phyloP scores from a whole-genome alignment of 1,139 yeast genomes.

The Meyerozyma carpophila region DNA sequence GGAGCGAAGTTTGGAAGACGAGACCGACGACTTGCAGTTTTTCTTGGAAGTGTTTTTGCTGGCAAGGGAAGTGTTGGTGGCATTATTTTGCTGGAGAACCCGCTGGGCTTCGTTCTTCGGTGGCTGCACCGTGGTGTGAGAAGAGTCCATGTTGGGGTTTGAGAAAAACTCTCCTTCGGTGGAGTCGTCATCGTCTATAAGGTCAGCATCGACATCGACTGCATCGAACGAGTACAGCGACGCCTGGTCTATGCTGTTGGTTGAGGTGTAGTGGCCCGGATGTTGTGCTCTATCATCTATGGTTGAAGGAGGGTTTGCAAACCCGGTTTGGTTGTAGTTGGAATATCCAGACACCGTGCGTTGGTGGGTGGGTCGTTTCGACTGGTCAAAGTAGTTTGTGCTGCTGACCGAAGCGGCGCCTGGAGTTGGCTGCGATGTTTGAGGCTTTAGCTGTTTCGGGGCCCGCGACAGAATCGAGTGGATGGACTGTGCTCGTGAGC shows the following conservation, averaged over 20 bases:
- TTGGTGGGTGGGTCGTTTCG: not conserved
- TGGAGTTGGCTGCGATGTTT: conserved; percentile 3
- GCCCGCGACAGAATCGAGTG: conserved; percentile 8
- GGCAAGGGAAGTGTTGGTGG: conserved; percentile 13
- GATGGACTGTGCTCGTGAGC: conserved; percentile 8
- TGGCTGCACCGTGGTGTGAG: conserved; percentile 6
- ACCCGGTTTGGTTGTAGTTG: not conserved
- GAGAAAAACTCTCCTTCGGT: conserved; percentile 24
- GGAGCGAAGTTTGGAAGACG: conserved; percentile 46
- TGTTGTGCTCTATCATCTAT: not conserved
- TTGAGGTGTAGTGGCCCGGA: not conserved
- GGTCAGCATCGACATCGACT: conserved; percentile 22
- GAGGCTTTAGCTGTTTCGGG: conserved; percentile 5
- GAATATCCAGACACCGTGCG: not conserved
- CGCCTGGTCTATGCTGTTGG: conserved; percentile 1
- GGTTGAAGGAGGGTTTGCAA: not conserved
- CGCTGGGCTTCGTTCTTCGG: conserved; percentile 3
- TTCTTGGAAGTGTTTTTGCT: conserved; percentile 23
- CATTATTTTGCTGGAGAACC: not conserved
- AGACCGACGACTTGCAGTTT: conserved; percentile 24
- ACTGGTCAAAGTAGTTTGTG: not conserved
- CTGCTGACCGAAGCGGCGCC: not conserved
- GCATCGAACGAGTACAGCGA: conserved; percentile 23
- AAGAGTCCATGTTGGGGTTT: conserved; percentile 6
- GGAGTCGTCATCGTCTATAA: conserved; percentile 26